Base-by-base conservation (phyloP, 257 asterid species). In the Capsicum chinense region DNA sequence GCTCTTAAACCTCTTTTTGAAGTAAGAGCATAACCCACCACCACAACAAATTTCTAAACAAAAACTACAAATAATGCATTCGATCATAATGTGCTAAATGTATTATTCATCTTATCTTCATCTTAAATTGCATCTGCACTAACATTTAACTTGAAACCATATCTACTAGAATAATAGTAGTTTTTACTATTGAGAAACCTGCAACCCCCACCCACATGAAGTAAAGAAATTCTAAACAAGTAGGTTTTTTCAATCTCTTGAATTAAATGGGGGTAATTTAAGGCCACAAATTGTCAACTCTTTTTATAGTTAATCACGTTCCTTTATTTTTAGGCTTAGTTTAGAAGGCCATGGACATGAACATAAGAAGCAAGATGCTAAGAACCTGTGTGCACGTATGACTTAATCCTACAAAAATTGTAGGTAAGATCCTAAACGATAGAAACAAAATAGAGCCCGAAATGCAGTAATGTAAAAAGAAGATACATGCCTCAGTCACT, bases 401-500 rank as follows among this genome's bases (percentile, higher is more conserved):
- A 52, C 8, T 15, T 21, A 76, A 52, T 54, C 15, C 63, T 80
- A 52, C 2, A 59, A 37, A 2, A 11, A 5, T 3, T 0, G 7
- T 48, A 48, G 39, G 39, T 42, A 58, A 15, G n/a, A 69, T 15
- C 57, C 12, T n/a, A 67, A 17, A 47, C 1, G 21, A 7, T 17
- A 5, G n/a, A 8, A 67, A 59, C 10, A 57, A 50, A 64, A 39
- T 35, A 47, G 17, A 9, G 62, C 33, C 12, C 54, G 54, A 48
- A 62, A 79, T 69, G n/a, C 52, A 9, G 74, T 52, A 76, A 52
- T 0, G 26, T 33, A 76, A 50, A 13, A 19, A 76, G 60, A 13
- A 76, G 81, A 47, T 56, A 54, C 73, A 80, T 81, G 91, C 98
- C 96, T 93, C 93, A 8, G 84, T 76, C 82, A 86, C 79, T 57